These are phyloP conservation scores for Leccinum subgranulosum DNA, from an alignment of 768 basidiomycete genomes.

Conservation along the genomic window DNA sequence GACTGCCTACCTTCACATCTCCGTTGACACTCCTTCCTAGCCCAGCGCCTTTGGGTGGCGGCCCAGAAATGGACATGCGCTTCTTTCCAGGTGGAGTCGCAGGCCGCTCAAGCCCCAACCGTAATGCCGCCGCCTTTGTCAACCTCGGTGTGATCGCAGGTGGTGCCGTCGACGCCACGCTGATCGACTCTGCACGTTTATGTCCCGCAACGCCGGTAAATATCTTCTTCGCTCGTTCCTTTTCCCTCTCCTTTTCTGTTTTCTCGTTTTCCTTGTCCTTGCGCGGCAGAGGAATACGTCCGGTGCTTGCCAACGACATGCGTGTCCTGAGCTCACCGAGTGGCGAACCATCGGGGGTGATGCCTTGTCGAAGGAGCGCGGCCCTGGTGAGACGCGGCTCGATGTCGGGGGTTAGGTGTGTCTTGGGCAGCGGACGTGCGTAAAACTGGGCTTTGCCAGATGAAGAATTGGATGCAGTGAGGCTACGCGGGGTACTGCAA, in stretches of 20 bases:
- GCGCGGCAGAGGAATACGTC: conserved; percentile 26
- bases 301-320: conserved; percentile 35
- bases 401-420: conserved; percentile 62
- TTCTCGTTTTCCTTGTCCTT: conserved; percentile 28
- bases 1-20: conserved; percentile 1
- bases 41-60: conserved; percentile 8
- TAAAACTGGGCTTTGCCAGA: conserved; percentile 55
- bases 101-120: conserved; percentile 50
- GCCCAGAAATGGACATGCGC: conserved; percentile 33
- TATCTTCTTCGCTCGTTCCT: conserved; percentile 58
- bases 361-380: conserved; percentile 68
- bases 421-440: conserved; percentile 65
- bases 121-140: conserved; percentile 71
- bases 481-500: conserved; percentile 26
- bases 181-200: conserved; percentile 64
- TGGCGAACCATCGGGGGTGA: conserved; percentile 37
- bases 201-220: conserved; percentile 83
- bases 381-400: conserved; percentile 75
- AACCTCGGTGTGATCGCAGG: conserved; percentile 70
- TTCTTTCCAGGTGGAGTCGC: conserved; percentile 38
- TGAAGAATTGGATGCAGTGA: conserved; percentile 31
- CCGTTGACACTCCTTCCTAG: conserved; percentile 1
- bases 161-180: conserved; percentile 72
- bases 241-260: conserved; percentile 54
- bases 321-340: conserved; percentile 18